Percentiles rank a stretch among this genome's conserved stretches.
phyloP scores from a whole-genome alignment of 257 asterid species.

The Misopates orontium region DNA sequence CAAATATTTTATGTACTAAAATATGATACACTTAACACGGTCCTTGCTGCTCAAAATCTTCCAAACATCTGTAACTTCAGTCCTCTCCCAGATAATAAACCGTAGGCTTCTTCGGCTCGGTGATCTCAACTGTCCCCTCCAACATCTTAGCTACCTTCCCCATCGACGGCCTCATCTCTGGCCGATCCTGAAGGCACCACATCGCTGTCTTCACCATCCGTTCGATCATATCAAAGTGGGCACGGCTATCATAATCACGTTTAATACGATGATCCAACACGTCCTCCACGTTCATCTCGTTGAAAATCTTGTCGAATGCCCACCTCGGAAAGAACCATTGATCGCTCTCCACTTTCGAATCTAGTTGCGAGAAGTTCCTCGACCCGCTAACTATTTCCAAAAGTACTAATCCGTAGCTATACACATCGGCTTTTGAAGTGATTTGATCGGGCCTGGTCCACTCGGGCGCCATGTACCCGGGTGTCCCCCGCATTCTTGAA shows the following conservation, averaged over 20 bases:
- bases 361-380: conserved; percentile 52
- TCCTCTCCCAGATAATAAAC: conserved; percentile 52
- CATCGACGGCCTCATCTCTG: conserved; percentile 82
- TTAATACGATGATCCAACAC: conserved; percentile 61
- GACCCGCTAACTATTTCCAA: conserved; percentile 76
- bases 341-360: conserved; percentile 56
- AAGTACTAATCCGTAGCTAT: conserved; percentile 74
- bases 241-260: conserved; percentile 50
- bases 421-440: conserved; percentile 84
- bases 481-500: conserved; percentile 70
- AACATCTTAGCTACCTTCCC: conserved; percentile 93
- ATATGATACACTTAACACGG: background rate
- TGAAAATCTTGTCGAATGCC: conserved; percentile 77
- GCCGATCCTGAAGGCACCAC: conserved; percentile 85
- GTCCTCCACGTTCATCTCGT: conserved; percentile 73
- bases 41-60: background rate
- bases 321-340: conserved; percentile 78
- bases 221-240: conserved; percentile 65
- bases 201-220: conserved; percentile 85
- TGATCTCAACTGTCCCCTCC: conserved; percentile 86
- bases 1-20: too few relatives aligned
- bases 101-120: conserved; percentile 62
- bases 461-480: conserved; percentile 88
- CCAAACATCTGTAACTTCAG: background rate
- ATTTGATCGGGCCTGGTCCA: conserved; percentile 68